Evolutionary conservation across 2,329 filamentous ascomycete genomes (phyloP).

Genomic region (Pseudogymnoascus verrucosus): DNA sequence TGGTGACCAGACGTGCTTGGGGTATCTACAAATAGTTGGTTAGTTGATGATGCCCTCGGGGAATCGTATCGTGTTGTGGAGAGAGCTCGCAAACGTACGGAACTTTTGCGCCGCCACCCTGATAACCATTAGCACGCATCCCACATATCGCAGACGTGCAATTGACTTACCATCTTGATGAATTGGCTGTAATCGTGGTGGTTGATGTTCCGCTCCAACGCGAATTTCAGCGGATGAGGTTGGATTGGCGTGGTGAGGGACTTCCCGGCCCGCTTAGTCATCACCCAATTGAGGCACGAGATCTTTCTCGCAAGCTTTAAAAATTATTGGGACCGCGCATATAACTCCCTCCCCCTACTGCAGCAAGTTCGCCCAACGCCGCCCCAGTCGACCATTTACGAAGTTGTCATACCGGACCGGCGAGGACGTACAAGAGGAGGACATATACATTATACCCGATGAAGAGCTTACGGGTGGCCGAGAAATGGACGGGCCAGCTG

Average conservation of each 20-base stretch:
- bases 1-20: constrained; percentile 99
- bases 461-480: constrained; percentile 51
- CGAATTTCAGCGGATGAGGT: constrained; percentile 10
- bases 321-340: constrained; percentile 8
- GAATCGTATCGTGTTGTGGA: constrained; percentile 4
- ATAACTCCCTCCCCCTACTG: background rate
- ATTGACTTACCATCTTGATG: constrained; percentile 48
- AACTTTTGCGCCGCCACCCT: constrained; percentile 76
- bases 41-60: constrained; percentile 41
- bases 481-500: constrained; percentile 53
- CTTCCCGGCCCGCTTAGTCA: constrained; percentile 13
- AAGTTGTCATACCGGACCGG: constrained; percentile 10
- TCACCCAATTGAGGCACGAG: constrained; percentile 11
- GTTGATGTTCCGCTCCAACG: background rate
- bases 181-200: constrained; percentile 28
- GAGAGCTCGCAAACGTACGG: constrained; percentile 44
- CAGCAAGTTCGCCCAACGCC: background rate
- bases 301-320: constrained; percentile 11
- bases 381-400: background rate
- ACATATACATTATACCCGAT: constrained; percentile 30
- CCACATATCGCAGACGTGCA: background rate
- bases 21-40: constrained; percentile 54
- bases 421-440: constrained; percentile 16
- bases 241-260: constrained; percentile 14
- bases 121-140: constrained; percentile 34